Conservation (phyloP, 768 basidiomycete species). For the Mycena albidolilacea region DNA sequence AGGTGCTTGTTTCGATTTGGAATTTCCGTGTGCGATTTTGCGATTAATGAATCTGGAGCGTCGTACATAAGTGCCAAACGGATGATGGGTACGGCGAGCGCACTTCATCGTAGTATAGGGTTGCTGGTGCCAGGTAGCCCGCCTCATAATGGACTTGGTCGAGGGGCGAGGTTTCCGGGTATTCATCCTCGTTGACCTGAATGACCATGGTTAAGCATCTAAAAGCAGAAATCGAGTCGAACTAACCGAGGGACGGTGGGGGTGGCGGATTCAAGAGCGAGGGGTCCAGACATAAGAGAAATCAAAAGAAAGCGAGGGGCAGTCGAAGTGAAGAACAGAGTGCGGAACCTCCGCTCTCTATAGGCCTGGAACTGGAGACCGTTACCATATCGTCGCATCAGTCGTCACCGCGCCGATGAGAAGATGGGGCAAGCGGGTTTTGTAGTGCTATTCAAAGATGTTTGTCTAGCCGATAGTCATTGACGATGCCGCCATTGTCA, state of each 20-base stretch:
- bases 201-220: not conserved
- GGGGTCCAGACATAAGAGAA: slow-evolving; percentile 17
- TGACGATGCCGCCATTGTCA: slow-evolving; percentile 19
- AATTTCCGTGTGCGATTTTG: slow-evolving; percentile 11
- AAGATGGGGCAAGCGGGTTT: slow-evolving; percentile 24
- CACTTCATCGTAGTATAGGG: slow-evolving; percentile 20
- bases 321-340: not conserved
- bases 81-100: not conserved
- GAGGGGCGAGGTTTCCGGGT: not conserved
- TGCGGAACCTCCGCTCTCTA: slow-evolving; percentile 7
- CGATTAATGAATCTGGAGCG: slow-evolving; percentile 19
- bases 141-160: not conserved
- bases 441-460: slow-evolving; percentile 31
- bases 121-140: slow-evolving; percentile 7
- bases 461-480: slow-evolving; percentile 24
- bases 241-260: slow-evolving; percentile 3
- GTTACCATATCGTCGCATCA: slow-evolving; percentile 36
- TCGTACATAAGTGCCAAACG: not conserved
- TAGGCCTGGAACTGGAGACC: slow-evolving; percentile 30
- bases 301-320: not conserved
- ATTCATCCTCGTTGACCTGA: slow-evolving; percentile 20
- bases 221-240: not conserved
- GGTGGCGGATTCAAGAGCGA: slow-evolving; percentile 15
- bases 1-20: slow-evolving; percentile 3
- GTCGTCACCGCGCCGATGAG: slow-evolving; percentile 23